These are phyloP conservation scores for Petunia axillaris DNA, from an alignment of 257 asterid species.

Conservation along the genomic window DNA sequence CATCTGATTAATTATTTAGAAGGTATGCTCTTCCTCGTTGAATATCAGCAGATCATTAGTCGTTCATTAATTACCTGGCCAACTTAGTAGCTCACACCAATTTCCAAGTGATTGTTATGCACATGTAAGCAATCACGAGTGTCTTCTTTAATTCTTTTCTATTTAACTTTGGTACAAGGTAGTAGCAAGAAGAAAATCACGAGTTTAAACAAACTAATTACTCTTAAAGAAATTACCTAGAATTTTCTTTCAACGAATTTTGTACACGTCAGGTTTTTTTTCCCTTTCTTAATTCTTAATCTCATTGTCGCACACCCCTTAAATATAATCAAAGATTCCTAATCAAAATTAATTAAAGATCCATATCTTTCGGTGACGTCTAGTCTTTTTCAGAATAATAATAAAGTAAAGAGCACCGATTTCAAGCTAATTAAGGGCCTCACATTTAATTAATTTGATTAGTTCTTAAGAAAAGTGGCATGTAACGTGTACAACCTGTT, in stretches of 20 bases:
- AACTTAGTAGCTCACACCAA: background rate
- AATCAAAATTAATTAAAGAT: constrained; percentile 7
- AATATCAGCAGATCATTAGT: background rate
- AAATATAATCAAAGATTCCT: background rate
- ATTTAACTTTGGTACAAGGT: background rate
- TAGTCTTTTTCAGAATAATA: constrained; percentile 12
- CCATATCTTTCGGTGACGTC: constrained; percentile 13
- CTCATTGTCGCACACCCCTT: background rate
- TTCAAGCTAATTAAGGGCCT: constrained; percentile 16
- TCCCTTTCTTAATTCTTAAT: constrained; percentile 15
- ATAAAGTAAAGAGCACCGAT: background rate
- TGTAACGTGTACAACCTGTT: constrained; percentile 21
- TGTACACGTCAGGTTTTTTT: background rate
- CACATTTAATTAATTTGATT: constrained; percentile 10
- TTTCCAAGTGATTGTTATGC: background rate
- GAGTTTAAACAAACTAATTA: background rate
- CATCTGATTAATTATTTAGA: background rate
- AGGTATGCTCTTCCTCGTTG: background rate
- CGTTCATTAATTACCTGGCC: background rate
- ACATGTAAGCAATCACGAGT: constrained; percentile 20
- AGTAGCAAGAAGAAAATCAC: background rate
- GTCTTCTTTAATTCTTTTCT: background rate
- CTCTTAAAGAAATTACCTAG: background rate
- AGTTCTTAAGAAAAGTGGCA: constrained; percentile 5
- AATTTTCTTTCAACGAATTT: background rate